phyloP scores from a whole-genome alignment of 2,329 filamentous ascomycete genomes.

The Ophiostoma pallidulum region DNA sequence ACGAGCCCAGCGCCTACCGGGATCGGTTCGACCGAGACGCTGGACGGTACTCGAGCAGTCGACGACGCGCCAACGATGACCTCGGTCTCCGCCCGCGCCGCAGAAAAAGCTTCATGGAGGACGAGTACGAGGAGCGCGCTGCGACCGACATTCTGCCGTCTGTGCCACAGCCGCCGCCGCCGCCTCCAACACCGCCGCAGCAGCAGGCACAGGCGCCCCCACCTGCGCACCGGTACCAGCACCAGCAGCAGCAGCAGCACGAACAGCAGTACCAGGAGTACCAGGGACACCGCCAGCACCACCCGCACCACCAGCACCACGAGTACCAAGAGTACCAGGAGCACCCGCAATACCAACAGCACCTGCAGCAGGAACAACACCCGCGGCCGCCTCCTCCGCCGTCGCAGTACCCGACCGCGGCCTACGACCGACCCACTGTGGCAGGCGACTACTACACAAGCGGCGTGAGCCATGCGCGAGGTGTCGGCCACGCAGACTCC shows the following conservation, averaged over 20 bases:
- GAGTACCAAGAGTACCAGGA: too few species aligned
- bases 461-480: constrained; percentile 34
- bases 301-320: neutral
- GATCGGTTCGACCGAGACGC: constrained; percentile 19
- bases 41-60: constrained; percentile 29
- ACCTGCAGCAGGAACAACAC: constrained; percentile 15
- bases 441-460: constrained; percentile 33
- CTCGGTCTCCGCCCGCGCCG: constrained; percentile 2
- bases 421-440: constrained; percentile 28
- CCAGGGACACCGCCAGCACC: neutral
- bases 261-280: neutral
- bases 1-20: neutral
- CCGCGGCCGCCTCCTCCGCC: constrained; percentile 6
- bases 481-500: constrained; percentile 31
- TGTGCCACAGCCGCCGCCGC: constrained; percentile 21
- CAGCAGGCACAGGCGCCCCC: too few species aligned
- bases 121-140: constrained; percentile 41
- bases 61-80: constrained; percentile 24
- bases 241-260: neutral
- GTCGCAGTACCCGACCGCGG: constrained; percentile 15
- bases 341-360: constrained; percentile 12
- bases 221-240: neutral
- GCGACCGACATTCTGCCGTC: constrained; percentile 29
- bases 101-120: constrained; percentile 50
- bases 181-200: constrained; percentile 16